Evolutionary conservation across 768 basidiomycete species (phyloP).

Genomic region (Hemileccinum impolitum): DNA sequence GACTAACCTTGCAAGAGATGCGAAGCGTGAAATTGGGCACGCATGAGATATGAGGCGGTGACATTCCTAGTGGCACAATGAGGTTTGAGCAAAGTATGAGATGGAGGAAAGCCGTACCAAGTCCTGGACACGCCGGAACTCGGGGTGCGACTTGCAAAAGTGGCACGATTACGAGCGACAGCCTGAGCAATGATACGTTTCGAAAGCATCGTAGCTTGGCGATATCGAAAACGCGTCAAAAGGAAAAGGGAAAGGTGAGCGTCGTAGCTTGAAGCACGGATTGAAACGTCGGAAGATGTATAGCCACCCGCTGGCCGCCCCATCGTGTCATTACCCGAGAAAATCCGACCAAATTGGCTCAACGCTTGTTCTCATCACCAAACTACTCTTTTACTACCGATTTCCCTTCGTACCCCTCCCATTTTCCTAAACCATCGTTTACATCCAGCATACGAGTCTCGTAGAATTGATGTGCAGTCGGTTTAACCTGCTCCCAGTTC

Average conservation of each 20-base stretch:
- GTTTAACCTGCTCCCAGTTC: constrained; percentile 53
- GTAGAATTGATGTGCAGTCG: constrained; percentile 64
- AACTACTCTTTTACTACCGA: constrained; percentile 36
- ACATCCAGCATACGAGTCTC: constrained; percentile 58
- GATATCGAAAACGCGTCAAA: background rate
- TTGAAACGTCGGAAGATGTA: constrained; percentile 1
- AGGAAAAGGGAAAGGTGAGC: background rate
- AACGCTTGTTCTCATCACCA: too few species aligned
- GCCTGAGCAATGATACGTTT: constrained; percentile 66
- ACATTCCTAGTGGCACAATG: constrained; percentile 37
- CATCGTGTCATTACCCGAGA: constrained; percentile 7
- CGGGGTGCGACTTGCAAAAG: constrained; percentile 38
- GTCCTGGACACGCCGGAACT: constrained; percentile 38
- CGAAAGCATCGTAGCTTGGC: constrained; percentile 53
- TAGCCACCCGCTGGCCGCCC: constrained; percentile 16
- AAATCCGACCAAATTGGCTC: constrained; percentile 7
- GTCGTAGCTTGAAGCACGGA: background rate
- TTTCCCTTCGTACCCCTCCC: constrained; percentile 58
- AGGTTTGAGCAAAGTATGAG: constrained; percentile 3
- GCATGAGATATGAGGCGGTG: constrained; percentile 44
- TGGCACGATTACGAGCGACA: constrained; percentile 57
- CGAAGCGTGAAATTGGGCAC: constrained; percentile 68
- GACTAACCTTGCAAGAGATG: constrained; percentile 63
- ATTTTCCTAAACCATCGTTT: constrained; percentile 55
- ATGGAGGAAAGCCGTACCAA: constrained; percentile 39